A percentile compares a stretch with the other conserved stretches of the same genome.
phyloP scores from a whole-genome alignment of 225 moss, liverwort and hornwort genomes.

The Pseudisothecium myosuroides region DNA sequence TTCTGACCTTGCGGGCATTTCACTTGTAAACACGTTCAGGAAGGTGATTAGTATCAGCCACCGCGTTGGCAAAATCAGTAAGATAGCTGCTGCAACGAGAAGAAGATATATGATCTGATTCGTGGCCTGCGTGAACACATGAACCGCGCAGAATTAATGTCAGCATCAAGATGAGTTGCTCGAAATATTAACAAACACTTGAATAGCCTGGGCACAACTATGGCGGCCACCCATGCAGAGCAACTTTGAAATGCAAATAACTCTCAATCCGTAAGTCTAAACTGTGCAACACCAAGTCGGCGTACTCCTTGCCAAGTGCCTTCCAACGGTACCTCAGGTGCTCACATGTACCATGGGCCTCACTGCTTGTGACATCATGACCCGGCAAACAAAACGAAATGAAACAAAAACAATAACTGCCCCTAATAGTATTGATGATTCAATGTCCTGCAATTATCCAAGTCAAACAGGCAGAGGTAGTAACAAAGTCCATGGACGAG shows the following conservation, averaged over 20 bases:
- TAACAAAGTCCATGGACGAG: neutral
- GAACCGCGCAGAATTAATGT: neutral
- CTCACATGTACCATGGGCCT: neutral
- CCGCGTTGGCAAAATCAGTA: slow-evolving; percentile 51
- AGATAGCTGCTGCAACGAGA: slow-evolving; percentile 19
- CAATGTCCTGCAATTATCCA: neutral
- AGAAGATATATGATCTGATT: slow-evolving; percentile 42
- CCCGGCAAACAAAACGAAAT: neutral
- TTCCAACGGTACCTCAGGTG: neutral
- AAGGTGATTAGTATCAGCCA: slow-evolving; percentile 49
- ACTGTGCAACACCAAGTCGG: neutral
- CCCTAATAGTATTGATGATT: neutral
- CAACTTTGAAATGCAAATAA: neutral
- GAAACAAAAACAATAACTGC: neutral
- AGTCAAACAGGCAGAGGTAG: neutral
- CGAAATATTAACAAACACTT: neutral
- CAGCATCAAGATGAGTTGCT: neutral
- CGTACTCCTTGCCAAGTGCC: neutral
- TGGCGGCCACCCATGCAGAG: neutral
- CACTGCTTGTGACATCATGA: neutral
- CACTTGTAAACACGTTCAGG: slow-evolving; percentile 57
- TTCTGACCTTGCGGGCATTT: slow-evolving; percentile 50
- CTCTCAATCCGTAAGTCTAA: neutral
- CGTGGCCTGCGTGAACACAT: slow-evolving; percentile 34
- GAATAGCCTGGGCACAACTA: neutral